Conservation (phyloP, 331 rosid species). For the Quercus tomentella region DNA sequence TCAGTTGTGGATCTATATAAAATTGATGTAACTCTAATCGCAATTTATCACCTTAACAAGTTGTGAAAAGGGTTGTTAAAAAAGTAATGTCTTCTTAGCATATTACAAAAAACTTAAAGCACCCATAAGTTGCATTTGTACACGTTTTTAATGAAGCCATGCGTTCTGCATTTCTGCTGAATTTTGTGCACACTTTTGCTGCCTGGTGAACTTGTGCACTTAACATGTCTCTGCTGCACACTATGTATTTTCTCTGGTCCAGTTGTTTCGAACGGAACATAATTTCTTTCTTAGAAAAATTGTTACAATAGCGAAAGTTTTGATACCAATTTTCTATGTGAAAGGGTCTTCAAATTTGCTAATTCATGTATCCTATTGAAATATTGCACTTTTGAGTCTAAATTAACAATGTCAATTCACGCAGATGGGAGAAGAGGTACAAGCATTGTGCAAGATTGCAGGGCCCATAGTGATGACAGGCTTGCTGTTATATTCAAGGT, state of each 20-base stretch:
- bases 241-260: not conserved
- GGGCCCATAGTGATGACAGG: slow-evolving; percentile 68
- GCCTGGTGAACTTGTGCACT: not conserved
- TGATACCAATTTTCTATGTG: too few relatives aligned
- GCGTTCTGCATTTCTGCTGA: not conserved
- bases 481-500: slow-evolving; percentile 67
- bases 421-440: slow-evolving; percentile 77
- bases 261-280: not conserved
- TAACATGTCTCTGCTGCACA: not conserved
- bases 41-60: too few relatives aligned
- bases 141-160: not conserved
- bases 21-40: too few relatives aligned
- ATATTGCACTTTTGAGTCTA: not conserved
- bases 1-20: too few relatives aligned
- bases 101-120: too few relatives aligned
- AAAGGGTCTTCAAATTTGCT: not conserved
- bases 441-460: slow-evolving; percentile 51
- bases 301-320: too few relatives aligned
- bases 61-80: too few relatives aligned
- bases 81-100: too few relatives aligned
- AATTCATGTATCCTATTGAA: not conserved
- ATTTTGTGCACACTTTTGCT: not conserved
- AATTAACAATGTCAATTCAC: slow-evolving; percentile 13
- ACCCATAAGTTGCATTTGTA: not conserved
- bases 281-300: not conserved